These are phyloP conservation scores for Paramecium octaurelia DNA, from an alignment of 73 alveolate species.

Conservation along the genomic window DNA sequence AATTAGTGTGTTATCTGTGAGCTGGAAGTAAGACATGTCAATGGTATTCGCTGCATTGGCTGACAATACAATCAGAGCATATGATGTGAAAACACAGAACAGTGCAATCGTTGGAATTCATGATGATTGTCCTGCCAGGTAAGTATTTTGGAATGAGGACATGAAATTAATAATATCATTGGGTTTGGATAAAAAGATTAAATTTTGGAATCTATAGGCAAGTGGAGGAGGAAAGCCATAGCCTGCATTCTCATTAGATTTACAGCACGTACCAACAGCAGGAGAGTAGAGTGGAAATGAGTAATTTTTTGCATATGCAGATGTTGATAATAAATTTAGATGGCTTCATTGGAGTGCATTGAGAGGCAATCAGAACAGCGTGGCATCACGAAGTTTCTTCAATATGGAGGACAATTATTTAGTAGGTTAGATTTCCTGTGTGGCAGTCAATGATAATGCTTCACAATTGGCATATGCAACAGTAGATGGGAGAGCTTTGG, in stretches of 20 bases:
- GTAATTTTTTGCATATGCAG: conserved; percentile 31
- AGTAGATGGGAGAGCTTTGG: conserved; percentile 35
- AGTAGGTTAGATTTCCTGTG: not conserved
- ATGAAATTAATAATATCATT: not conserved
- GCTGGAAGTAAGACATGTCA: conserved; percentile 20
- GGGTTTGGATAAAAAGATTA: not conserved
- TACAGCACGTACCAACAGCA: not conserved
- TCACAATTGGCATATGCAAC: conserved; percentile 30
- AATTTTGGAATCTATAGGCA: not conserved
- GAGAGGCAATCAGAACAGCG: not conserved
- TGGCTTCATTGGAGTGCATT: conserved; percentile 21
- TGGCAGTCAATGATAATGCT: not conserved
- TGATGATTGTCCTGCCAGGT: conserved; percentile 13
- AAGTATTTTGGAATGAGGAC: not conserved
- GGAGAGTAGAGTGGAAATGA: conserved; percentile 9
- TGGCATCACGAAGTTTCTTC: conserved; percentile 8
- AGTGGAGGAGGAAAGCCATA: not conserved
- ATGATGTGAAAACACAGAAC: not conserved
- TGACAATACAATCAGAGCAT: conserved; percentile 35
- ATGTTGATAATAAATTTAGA: not conserved
- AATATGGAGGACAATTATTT: not conserved
- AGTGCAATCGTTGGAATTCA: conserved; percentile 25
- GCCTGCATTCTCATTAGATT: not conserved
- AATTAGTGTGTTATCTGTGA: conserved; percentile 11
- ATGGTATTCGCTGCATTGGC: conserved; percentile 46